These are phyloP conservation scores for Waltergamsia citrina DNA, from an alignment of 2,329 filamentous ascomycete species.

Conservation along the genomic window DNA sequence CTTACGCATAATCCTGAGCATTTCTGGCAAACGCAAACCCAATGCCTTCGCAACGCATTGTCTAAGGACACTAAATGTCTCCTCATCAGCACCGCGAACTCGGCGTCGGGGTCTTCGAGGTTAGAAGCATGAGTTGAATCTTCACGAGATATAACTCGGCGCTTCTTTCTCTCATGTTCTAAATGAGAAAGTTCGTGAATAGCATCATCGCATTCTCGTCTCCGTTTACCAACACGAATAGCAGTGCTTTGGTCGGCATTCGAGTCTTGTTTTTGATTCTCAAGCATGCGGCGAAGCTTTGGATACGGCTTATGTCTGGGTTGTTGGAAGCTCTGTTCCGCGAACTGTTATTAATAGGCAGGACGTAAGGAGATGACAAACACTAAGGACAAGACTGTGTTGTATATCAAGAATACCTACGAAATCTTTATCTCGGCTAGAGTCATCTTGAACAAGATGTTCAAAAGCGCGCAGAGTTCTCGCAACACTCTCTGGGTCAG, in stretches of 20 bases:
- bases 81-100: slow-evolving; percentile 2
- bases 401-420: background rate
- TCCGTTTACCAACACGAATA: background rate
- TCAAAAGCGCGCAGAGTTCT: background rate
- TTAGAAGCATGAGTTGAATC: slow-evolving; percentile 7
- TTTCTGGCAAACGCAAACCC: slow-evolving; percentile 3
- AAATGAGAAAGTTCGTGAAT: background rate
- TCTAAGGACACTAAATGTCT: slow-evolving; percentile 2
- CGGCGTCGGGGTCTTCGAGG: slow-evolving; percentile 1
- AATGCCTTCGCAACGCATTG: slow-evolving; percentile 1
- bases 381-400: background rate
- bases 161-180: slow-evolving; percentile 11
- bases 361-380: background rate
- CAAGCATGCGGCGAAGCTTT: background rate
- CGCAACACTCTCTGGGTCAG: background rate
- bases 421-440: background rate
- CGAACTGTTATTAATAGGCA: background rate
- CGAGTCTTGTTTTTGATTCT: background rate
- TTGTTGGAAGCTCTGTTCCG: background rate
- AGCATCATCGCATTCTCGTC: background rate
- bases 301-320: background rate
- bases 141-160: slow-evolving; percentile 16
- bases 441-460: background rate
- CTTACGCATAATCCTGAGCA: slow-evolving; percentile 4
- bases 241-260: background rate